A percentile compares a stretch with the other conserved stretches of the same genome.
These are phyloP conservation scores for Fusarium abutilonis DNA, from an alignment of 2,329 filamentous ascomycete species.

Conservation along the genomic window DNA sequence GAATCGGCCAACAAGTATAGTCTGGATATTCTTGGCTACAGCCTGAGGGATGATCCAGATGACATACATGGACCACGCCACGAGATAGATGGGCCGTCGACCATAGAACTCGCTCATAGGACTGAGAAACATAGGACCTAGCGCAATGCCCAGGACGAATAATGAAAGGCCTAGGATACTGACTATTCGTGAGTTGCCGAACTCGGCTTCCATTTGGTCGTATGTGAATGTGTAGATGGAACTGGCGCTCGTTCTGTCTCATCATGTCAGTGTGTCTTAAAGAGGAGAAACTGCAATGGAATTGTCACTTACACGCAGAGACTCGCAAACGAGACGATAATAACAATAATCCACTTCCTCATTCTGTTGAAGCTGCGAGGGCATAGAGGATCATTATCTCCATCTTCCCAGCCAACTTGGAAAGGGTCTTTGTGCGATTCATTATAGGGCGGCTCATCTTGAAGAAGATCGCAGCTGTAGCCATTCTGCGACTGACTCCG, in stretches of 20 bases:
- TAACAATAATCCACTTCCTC: constrained; percentile 83
- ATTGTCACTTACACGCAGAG: constrained; percentile 79
- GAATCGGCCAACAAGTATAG: constrained; percentile 81
- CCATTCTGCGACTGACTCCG: constrained; percentile 56
- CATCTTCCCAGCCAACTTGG: constrained; percentile 78
- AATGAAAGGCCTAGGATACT: constrained; percentile 83
- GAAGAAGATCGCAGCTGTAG: constrained; percentile 51
- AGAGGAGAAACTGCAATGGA: background rate
- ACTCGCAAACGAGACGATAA: constrained; percentile 77
- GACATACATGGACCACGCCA: constrained; percentile 77
- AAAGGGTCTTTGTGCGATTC: constrained; percentile 59
- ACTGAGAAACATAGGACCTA: constrained; percentile 70
- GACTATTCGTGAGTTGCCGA: constrained; percentile 74
- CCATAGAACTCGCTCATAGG: constrained; percentile 83
- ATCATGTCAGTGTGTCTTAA: background rate
- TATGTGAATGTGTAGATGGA: constrained; percentile 93
- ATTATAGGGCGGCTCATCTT: constrained; percentile 5
- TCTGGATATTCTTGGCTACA: constrained; percentile 82
- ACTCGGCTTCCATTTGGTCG: constrained; percentile 77
- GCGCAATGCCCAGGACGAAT: constrained; percentile 79
- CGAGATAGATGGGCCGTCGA: constrained; percentile 80
- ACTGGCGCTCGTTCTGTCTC: constrained; percentile 76
- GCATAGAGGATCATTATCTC: constrained; percentile 75
- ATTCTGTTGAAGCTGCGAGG: constrained; percentile 73
- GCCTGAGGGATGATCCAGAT: constrained; percentile 86